Base-by-base conservation (phyloP, 164 flowering plant species). In the Platanus orientalis region DNA sequence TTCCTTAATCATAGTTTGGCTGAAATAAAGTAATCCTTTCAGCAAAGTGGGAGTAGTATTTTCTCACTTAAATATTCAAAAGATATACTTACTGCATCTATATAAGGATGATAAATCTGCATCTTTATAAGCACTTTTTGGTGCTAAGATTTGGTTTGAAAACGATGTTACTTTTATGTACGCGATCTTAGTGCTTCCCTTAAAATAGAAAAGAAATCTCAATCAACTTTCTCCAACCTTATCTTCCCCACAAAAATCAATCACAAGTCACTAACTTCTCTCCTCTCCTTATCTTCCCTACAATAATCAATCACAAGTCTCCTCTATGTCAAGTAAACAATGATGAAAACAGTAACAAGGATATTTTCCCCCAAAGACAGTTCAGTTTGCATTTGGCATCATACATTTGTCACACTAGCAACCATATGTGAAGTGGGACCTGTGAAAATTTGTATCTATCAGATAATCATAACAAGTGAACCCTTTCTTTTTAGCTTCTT, bases 81-180 rank as follows among this genome's bases (percentile, higher is more conserved):
- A 58, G 48, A 58, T 26, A 23, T n/a, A 32, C 58, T 9, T 9
- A 29, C 23, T 28, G 61, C 47, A 40, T 14, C 25, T 50, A 42
- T n/a, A 58, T 42, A 17, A 16, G 50, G 21, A 26, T 25, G 62
- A 58, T 58, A 58, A 58, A 58, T 58, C 62, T 42, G 27, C 0
- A 17, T 4, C 62, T 58, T 58, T 58, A 40, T 24, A 42, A 30
- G 49, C 40, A 40, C 49, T 40, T 58, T 58, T 58, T 23, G n/a
- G 62, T 23, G 61, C 47, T 57, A 42, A 42, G 51, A 58, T 58
- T 58, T 40, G 51, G 62, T 58, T 58, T 25, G 62, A 58, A 58
- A 24, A 40, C 7, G 27, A 29, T 45, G 62, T 40, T 17, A 58
- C 49, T 58, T 58, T 42, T 58, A 24, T 58, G n/a, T 16, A 55